phyloP scores from a whole-genome alignment of 495 filamentous ascomycete species.

The Aspergillus asperescens region DNA sequence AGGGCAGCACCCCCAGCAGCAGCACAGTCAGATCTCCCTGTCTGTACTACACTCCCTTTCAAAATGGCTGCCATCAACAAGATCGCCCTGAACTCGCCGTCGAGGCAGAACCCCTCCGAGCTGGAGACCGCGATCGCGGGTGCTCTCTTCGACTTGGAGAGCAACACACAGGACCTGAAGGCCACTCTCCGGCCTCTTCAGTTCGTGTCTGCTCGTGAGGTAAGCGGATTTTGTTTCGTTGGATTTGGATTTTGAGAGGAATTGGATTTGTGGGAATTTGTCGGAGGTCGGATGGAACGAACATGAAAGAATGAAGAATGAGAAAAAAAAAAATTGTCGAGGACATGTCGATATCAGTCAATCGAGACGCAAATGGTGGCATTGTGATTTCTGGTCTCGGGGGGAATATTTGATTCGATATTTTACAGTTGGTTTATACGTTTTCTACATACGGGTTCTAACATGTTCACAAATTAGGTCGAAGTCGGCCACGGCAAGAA shows the following conservation, averaged over 20 bases:
- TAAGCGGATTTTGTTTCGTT: constrained; percentile 47
- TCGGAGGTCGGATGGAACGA: not conserved
- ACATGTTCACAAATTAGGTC: constrained; percentile 59
- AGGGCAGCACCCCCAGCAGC: constrained; percentile 36
- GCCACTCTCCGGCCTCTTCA: constrained; percentile 87
- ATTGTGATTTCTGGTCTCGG: not conserved
- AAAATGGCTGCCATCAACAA: constrained; percentile 80
- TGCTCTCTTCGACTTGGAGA: constrained; percentile 96
- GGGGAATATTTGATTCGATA: not conserved
- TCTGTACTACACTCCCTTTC: constrained; percentile 22
- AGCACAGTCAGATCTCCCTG: constrained; percentile 40
- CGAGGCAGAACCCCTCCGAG: constrained; percentile 88
- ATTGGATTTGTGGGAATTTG: not conserved
- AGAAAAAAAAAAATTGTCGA: not conserved
- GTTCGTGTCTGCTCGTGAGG: constrained; percentile 96
- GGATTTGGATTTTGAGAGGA: constrained; percentile 4
- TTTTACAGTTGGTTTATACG: not conserved
- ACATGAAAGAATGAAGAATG: not conserved
- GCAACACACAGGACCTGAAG: constrained; percentile 95
- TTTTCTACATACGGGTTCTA: not conserved
- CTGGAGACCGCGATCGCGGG: constrained; percentile 89
- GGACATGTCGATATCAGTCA: not conserved
- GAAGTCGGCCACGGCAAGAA: constrained; percentile 99
- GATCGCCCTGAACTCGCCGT: constrained; percentile 94
- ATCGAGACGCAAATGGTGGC: not conserved